Evolutionary conservation across 2,329 filamentous ascomycete genomes (phyloP), one percentile per base, ranked within the genome.

Genomic region (Cryphonectria carpinicola): DNA sequence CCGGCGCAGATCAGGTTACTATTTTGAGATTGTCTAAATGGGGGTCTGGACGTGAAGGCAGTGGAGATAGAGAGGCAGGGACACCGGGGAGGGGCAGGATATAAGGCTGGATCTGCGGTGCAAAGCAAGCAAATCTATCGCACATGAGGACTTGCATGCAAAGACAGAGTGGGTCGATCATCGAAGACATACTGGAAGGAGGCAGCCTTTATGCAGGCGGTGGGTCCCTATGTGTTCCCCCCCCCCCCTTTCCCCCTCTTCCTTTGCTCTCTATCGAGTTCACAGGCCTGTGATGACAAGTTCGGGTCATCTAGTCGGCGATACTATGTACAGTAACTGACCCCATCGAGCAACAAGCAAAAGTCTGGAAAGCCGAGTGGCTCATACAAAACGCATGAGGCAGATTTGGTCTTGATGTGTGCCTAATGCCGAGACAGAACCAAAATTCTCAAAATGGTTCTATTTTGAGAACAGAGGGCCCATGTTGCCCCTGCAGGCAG

Each of bases 61-160:
- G 54, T 58, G 54, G 54, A 35, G 54, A 32, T 28, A 19, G 32
- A 32, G 46, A 32, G 13, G 54, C 13, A 5, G 32, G 11, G 25
- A 39, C 5, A 61, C 32, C 17, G 35, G 14, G 58, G 17, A 19
- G 8, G 19, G 46, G 14, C 7, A 8, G 46, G 3, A 10, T 3
- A 22, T 39, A 61, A 39, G 58, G 58, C 58, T 61, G 58, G 39
- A 19, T 49, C 22, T 37, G 35, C 19, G 19, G 17, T 19, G 58
- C 32, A 61, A 61, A n/a, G 46, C 46, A 49, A 49, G 46, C 46
- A 49, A 11, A 39, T 61, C 58, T 61, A 39, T n/a, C 58, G n/a
- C 19, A 10, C 35, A 35, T 19, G 28, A 37, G 7, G 8, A 60
- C 56, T 32, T 32, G 32, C 32, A 28, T 28, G 28, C 28, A 28